phyloP scores from a whole-genome alignment of 1,284 basidiomycete genomes.

The Ceratorhiza oryzae-sativae region DNA sequence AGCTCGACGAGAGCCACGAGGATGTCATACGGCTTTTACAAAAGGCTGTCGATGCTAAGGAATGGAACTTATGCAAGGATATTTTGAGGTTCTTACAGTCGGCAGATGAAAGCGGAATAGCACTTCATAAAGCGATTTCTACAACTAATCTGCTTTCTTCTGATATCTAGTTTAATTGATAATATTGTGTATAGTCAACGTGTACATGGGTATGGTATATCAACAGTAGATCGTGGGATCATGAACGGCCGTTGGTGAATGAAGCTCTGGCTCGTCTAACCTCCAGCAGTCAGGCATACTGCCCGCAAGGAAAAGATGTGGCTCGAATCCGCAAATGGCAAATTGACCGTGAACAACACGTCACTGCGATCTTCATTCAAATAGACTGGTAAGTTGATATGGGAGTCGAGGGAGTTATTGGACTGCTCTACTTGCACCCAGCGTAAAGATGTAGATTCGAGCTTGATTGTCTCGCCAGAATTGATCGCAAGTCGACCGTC shows the following conservation, averaged over 20 bases:
- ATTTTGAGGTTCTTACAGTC: constrained; percentile 90
- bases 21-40: constrained; percentile 82
- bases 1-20: constrained; percentile 77
- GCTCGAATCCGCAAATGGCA: constrained; percentile 73
- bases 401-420: constrained; percentile 44
- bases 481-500: constrained; percentile 75
- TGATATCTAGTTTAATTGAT: constrained; percentile 17
- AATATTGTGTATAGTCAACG: constrained; percentile 10
- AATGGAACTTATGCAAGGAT: constrained; percentile 85
- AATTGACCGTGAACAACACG: constrained; percentile 84
- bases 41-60: constrained; percentile 74
- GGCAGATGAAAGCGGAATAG: constrained; percentile 83
- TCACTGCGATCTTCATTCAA: constrained; percentile 89
- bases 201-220: constrained; percentile 35
- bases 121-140: constrained; percentile 46
- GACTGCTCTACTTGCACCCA: constrained; percentile 71
- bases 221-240: not conserved
- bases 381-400: constrained; percentile 87
- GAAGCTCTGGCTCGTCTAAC: constrained; percentile 50
- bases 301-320: constrained; percentile 78
- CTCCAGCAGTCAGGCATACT: constrained; percentile 79
- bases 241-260: not conserved
- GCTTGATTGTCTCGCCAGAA: constrained; percentile 76
- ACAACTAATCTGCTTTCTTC: constrained; percentile 18
- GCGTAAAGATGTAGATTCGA: constrained; percentile 80